phyloP scores from a whole-genome alignment of 208 protist species.

The Acanthamoeba royreba region DNA sequence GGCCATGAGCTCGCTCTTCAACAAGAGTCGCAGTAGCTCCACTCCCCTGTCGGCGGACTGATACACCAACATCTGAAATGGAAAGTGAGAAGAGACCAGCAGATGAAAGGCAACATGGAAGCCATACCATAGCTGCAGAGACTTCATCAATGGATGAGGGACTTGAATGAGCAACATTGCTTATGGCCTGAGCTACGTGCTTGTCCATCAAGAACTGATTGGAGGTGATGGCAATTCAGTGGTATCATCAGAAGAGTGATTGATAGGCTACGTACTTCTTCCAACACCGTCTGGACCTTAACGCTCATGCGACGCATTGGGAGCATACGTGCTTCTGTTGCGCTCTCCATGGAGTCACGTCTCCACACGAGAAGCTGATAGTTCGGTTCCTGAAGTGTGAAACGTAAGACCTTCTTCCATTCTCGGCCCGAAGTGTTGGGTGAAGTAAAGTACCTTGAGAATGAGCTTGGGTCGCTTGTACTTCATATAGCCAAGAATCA shows the following conservation, averaged over 20 bases:
- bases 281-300: background rate
- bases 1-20: background rate
- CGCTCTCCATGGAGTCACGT: background rate
- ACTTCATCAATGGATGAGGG: background rate
- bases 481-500: background rate
- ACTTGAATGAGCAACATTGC: background rate
- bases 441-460: slow-evolving; percentile 12
- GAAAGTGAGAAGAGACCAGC: no score
- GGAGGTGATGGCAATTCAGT: background rate
- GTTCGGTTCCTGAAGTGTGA: background rate
- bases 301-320: background rate
- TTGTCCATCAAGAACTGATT: background rate
- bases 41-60: background rate
- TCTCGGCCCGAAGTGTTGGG: no score
- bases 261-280: background rate
- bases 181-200: background rate
- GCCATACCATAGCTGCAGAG: background rate
- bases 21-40: background rate
- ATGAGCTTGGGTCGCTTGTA: background rate
- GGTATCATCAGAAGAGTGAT: background rate
- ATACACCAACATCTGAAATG: background rate
- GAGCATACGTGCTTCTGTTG: background rate
- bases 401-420: no score
- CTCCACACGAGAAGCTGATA: background rate
- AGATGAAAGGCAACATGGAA: no score